These are phyloP conservation scores for Trichoderma koningiopsis DNA, from an alignment of 2,329 filamentous ascomycete genomes.

Conservation along the genomic window DNA sequence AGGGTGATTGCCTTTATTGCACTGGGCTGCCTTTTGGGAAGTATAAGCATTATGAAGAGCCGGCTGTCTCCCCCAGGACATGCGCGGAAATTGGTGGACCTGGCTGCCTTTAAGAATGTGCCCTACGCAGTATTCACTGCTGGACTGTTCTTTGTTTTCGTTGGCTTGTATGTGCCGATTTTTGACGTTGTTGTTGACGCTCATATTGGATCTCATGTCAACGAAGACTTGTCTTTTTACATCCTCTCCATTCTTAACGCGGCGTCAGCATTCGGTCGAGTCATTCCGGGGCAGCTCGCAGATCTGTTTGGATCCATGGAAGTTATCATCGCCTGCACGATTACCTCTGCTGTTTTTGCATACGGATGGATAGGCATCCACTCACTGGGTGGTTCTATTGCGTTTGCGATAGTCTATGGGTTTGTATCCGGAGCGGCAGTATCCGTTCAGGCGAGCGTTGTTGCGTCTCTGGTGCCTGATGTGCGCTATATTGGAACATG, in stretches of 20 bases:
- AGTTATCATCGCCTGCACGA: background rate
- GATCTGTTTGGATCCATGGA: background rate
- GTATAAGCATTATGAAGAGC: constrained; percentile 29
- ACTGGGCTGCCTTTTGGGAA: background rate
- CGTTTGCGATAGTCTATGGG: background rate
- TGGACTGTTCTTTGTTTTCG: constrained; percentile 41
- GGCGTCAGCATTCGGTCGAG: background rate
- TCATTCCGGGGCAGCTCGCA: background rate
- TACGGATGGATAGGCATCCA: background rate
- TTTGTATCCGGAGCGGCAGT: background rate
- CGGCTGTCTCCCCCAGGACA: constrained; percentile 37
- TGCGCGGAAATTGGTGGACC: constrained; percentile 47
- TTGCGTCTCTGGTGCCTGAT: background rate
- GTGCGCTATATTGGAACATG: background rate
- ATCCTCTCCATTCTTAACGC: background rate
- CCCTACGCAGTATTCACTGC: constrained; percentile 41
- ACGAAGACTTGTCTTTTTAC: background rate
- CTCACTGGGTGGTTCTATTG: background rate
- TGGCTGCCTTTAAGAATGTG: constrained; percentile 45
- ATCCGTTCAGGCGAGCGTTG: background rate
- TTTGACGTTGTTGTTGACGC: constrained; percentile 35
- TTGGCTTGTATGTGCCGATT: constrained; percentile 46
- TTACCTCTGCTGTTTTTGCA: background rate
- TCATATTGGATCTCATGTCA: background rate
- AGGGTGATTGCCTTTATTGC: background rate